A percentile compares a stretch with the other conserved stretches of the same genome.
Conservation (phyloP, 2,329 filamentous ascomycete genomes). For the Clarireedia monteithiana region DNA sequence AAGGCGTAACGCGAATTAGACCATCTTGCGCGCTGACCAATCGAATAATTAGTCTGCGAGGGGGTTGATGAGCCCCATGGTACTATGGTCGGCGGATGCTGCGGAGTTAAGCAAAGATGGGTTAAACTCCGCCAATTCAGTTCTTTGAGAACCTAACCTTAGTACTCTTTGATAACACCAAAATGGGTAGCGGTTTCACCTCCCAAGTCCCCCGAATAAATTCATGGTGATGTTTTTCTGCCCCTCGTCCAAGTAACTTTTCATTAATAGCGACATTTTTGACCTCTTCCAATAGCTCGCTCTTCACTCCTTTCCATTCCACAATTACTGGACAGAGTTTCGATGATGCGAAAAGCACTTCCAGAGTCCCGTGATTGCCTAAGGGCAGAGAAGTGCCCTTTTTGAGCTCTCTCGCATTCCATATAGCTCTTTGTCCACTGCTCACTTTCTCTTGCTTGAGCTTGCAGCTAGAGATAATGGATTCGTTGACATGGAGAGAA, state of each 20-base stretch:
- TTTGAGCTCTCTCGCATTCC: neutral
- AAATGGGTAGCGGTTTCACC: slow-evolving; percentile 7
- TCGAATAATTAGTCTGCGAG: no score
- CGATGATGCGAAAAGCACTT: neutral
- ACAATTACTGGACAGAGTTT: neutral
- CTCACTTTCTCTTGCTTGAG: neutral
- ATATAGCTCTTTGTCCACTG: neutral
- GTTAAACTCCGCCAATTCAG: slow-evolving; percentile 3
- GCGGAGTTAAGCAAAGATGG: neutral
- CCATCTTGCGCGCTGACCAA: no score
- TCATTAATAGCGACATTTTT: slow-evolving; percentile 10
- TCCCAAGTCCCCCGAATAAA: slow-evolving; percentile 9
- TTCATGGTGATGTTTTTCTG: slow-evolving; percentile 9
- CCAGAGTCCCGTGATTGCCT: neutral
- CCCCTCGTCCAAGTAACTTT: slow-evolving; percentile 1
- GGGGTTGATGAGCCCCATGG: no score
- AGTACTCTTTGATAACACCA: slow-evolving; percentile 8
- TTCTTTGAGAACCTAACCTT: slow-evolving; percentile 8
- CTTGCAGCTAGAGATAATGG: neutral
- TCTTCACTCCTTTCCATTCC: neutral
- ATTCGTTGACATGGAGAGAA: neutral
- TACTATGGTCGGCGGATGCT: no score
- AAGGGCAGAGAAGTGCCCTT: neutral
- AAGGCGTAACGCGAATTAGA: no score
- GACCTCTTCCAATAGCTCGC: slow-evolving; percentile 1